These are phyloP conservation scores for Penicillium sp. DNA, from an alignment of 2,329 filamentous ascomycete species.

Conservation along the genomic window DNA sequence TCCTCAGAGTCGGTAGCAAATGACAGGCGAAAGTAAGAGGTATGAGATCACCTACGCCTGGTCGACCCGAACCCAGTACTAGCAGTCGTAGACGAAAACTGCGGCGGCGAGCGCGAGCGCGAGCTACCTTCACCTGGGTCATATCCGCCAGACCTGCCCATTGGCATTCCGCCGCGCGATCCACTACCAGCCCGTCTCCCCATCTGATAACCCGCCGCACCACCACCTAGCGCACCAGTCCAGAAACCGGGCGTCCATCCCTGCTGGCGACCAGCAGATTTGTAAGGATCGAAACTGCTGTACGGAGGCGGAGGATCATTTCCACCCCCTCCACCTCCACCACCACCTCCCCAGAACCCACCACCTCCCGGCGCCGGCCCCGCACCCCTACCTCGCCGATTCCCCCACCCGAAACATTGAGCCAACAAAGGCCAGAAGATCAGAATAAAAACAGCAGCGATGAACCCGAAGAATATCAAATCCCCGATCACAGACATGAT, in stretches of 20 bases:
- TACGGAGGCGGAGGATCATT: slow-evolving; percentile 43
- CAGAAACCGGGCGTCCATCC: slow-evolving; percentile 50
- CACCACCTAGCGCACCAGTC: slow-evolving; percentile 45
- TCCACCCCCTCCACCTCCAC: slow-evolving; percentile 35
- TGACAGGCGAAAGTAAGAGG: not conserved
- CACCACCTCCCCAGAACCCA: slow-evolving; percentile 33
- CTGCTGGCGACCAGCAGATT: slow-evolving; percentile 15
- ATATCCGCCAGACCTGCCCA: slow-evolving; percentile 15
- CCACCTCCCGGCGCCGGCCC: slow-evolving; percentile 18
- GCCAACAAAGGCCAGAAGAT: slow-evolving; percentile 28
- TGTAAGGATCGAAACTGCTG: slow-evolving; percentile 28
- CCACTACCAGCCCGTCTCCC: slow-evolving; percentile 30
- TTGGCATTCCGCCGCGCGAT: slow-evolving; percentile 14
- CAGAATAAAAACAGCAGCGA: slow-evolving; percentile 28
- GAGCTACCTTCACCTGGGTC: slow-evolving; percentile 37
- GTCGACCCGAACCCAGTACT: slow-evolving; percentile 50
- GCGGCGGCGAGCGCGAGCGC: slow-evolving; percentile 31
- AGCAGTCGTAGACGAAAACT: slow-evolving; percentile 32
- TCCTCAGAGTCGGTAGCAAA: not conserved
- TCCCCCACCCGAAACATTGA: slow-evolving; percentile 25
- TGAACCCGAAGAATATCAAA: slow-evolving; percentile 36
- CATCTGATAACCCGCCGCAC: slow-evolving; percentile 42
- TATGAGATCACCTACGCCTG: slow-evolving; percentile 34
- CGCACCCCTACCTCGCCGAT: slow-evolving; percentile 21
- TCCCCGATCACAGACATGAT: slow-evolving; percentile 21